These are phyloP conservation scores for Globisporangium okanoganense DNA, from an alignment of 352 stramenopile genomes.

Conservation along the genomic window DNA sequence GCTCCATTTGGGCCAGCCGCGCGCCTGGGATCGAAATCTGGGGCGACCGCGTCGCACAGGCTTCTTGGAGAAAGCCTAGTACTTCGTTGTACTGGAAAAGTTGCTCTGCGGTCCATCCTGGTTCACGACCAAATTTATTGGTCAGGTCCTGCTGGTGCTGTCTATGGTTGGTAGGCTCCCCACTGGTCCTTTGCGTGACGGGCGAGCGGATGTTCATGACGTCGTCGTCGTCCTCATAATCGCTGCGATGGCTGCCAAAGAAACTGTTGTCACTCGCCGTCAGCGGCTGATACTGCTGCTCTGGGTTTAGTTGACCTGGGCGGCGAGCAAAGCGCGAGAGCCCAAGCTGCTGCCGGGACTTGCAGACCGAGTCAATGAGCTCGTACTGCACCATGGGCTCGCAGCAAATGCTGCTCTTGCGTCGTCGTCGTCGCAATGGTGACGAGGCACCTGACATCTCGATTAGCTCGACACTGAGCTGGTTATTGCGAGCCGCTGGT, in stretches of 20 bases:
- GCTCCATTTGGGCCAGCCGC: constrained; percentile 43
- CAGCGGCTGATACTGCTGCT: not conserved
- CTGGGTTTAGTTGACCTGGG: not conserved
- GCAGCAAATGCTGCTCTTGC: constrained; percentile 20
- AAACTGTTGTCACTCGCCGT: not conserved
- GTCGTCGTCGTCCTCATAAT: constrained; percentile 28
- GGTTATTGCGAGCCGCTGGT: not conserved
- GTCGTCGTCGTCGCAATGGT: not conserved
- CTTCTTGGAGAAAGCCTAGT: constrained; percentile 36
- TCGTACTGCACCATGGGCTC: constrained; percentile 41
- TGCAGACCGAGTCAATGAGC: constrained; percentile 21
- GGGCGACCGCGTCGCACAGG: constrained; percentile 18
- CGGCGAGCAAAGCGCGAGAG: constrained; percentile 5
- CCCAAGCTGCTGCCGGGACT: constrained; percentile 12
- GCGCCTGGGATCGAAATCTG: constrained; percentile 30
- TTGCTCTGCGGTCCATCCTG: constrained; percentile 35
- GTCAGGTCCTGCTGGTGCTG: not conserved
- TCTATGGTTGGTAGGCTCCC: not conserved
- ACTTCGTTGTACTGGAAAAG: constrained; percentile 39
- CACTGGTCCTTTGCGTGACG: constrained; percentile 9
- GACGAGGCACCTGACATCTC: not conserved
- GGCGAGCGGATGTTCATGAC: constrained; percentile 31
- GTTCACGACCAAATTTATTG: not conserved
- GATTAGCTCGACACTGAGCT: not conserved
- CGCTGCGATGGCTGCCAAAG: constrained; percentile 2